A percentile compares a stretch with the other conserved stretches of the same genome.
Conservation (phyloP, 805 yeast genomes). For the Alloascoidea africana region DNA sequence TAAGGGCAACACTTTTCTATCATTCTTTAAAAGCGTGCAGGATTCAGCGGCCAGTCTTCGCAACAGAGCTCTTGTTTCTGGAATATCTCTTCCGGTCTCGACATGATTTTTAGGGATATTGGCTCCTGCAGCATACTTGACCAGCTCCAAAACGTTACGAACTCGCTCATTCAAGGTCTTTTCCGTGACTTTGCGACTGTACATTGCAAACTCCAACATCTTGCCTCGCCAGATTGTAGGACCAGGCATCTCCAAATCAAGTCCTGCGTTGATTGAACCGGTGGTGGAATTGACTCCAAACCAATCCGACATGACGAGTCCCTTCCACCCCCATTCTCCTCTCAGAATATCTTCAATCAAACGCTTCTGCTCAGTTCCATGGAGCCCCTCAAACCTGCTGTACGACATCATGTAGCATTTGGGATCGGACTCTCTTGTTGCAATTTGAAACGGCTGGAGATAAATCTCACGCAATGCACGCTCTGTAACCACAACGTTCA, state of each 20-base stretch:
- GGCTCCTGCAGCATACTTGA: constrained; percentile 22
- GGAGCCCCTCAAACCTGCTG: constrained; percentile 47
- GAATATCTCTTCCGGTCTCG: constrained; percentile 27
- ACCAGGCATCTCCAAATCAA: constrained; percentile 59
- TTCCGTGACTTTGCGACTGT: constrained; percentile 23
- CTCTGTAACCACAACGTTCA: constrained; percentile 34
- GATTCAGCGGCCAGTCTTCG: constrained; percentile 34
- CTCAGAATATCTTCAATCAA: constrained; percentile 32
- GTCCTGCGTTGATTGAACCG: constrained; percentile 34
- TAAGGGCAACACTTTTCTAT: constrained; percentile 30
- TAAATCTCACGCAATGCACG: constrained; percentile 54
- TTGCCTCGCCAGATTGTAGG: constrained; percentile 30
- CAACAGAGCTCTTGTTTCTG: constrained; percentile 27
- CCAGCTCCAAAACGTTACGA: constrained; percentile 28
- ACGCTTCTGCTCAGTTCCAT: constrained; percentile 30
- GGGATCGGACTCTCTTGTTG: constrained; percentile 36
- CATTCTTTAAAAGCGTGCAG: constrained; percentile 42
- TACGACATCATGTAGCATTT: constrained; percentile 45
- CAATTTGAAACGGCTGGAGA: constrained; percentile 47
- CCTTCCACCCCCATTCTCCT: constrained; percentile 42
- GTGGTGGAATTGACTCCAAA: constrained; percentile 35
- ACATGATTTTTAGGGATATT: constrained; percentile 27
- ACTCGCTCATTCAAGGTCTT: constrained; percentile 32
- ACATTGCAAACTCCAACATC: constrained; percentile 26
- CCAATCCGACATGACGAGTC: constrained; percentile 52